phyloP scores from a whole-genome alignment of 805 yeast species.

The Kuraishia capsulata region DNA sequence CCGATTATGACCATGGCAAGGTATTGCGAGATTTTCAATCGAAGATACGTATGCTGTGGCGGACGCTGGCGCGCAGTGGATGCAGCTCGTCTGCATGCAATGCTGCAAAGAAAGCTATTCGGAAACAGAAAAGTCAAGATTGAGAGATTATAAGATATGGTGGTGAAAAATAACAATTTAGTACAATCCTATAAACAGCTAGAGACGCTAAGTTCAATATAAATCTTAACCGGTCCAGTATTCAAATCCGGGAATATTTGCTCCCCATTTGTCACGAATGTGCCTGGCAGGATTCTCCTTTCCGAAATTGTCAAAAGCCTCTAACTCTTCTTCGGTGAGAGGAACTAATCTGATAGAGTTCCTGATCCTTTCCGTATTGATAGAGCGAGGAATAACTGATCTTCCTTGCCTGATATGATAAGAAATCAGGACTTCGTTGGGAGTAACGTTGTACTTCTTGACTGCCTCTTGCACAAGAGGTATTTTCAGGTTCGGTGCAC shows the following conservation, averaged over 20 bases:
- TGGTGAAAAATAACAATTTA: too few relatives aligned
- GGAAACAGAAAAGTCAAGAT: too few relatives aligned
- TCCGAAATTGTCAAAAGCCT: slow-evolving; percentile 19
- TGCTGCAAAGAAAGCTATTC: too few relatives aligned
- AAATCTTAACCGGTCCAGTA: too few relatives aligned
- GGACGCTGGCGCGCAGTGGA: too few relatives aligned
- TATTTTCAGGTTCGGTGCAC: slow-evolving; percentile 53
- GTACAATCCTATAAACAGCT: too few relatives aligned
- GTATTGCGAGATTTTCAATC: too few relatives aligned
- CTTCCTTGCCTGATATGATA: slow-evolving; percentile 59
- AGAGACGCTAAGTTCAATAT: too few relatives aligned
- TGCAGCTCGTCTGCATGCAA: too few relatives aligned
- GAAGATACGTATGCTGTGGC: too few relatives aligned
- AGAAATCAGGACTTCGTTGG: slow-evolving; percentile 50
- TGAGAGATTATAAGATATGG: too few relatives aligned
- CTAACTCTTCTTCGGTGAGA: slow-evolving; percentile 27
- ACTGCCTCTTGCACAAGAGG: slow-evolving; percentile 45
- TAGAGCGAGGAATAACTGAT: slow-evolving; percentile 59
- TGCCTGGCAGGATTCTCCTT: slow-evolving; percentile 1
- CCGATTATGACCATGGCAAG: too few relatives aligned
- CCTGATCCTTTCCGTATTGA: slow-evolving; percentile 57
- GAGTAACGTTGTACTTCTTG: slow-evolving; percentile 39
- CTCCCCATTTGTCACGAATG: not conserved
- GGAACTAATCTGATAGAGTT: slow-evolving; percentile 24
- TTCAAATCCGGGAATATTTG: slow-evolving; percentile 15